Evolutionary conservation across 176 grass and related monocot species (phyloP).

Genomic region (Zea luxurians): DNA sequence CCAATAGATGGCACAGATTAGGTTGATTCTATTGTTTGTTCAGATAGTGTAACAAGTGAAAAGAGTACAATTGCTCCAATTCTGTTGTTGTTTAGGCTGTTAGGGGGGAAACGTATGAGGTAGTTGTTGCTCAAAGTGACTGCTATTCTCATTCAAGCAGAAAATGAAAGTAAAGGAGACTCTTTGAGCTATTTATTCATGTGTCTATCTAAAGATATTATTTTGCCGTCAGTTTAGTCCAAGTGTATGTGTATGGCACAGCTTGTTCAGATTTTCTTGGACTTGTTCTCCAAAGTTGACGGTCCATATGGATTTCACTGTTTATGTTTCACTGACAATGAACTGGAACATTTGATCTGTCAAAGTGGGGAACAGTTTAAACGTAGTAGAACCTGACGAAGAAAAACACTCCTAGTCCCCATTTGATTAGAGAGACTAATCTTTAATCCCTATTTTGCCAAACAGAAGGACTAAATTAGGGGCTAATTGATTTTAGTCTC

Average conservation of each 20-base stretch:
- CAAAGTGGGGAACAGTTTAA: not conserved
- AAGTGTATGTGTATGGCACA: not conserved
- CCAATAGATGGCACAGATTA: not conserved
- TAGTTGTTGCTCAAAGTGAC: constrained; percentile 21
- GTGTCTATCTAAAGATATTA: not conserved
- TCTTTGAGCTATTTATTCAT: not conserved
- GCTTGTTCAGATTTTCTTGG: not conserved
- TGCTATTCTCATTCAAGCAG: constrained; percentile 7
- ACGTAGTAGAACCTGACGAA: not conserved
- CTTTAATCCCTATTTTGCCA: no score
- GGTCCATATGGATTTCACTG: not conserved
- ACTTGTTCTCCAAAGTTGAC: not conserved
- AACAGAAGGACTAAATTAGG: no score
- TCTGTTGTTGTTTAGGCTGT: not conserved
- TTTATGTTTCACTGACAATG: no score
- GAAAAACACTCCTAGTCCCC: not conserved
- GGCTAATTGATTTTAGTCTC: no score
- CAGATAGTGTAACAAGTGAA: no score
- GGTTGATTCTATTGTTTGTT: constrained; percentile 17
- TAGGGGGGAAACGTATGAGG: constrained; percentile 6
- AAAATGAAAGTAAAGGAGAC: no score
- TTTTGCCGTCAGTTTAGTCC: not conserved
- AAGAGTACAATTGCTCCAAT: not conserved
- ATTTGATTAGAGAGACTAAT: no score
- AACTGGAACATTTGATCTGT: no score